Evolutionary conservation across 257 asterid genomes (phyloP).

Genomic region (Solanum chiquidenum): DNA sequence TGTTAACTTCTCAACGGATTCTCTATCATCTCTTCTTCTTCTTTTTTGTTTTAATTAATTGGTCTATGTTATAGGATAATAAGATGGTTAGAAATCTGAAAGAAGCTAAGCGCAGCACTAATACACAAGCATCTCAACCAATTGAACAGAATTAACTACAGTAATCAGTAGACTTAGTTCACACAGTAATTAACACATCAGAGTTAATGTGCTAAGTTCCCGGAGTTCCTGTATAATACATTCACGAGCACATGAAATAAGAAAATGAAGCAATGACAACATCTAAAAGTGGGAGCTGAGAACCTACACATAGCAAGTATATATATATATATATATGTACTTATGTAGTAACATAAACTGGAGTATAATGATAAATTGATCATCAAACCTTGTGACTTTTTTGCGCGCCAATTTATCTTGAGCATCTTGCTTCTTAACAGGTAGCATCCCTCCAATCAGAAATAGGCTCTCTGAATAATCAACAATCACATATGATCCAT

Average conservation of each 20-base stretch:
- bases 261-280: neutral
- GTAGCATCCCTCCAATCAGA: neutral
- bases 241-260: neutral
- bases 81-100: neutral
- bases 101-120: neutral
- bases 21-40: neutral
- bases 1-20: neutral
- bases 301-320: neutral
- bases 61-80: neutral
- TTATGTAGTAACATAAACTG: neutral
- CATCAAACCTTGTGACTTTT: neutral
- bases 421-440: neutral
- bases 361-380: neutral
- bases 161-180: neutral
- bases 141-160: neutral
- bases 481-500: neutral
- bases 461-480: neutral
- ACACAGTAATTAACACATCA: neutral
- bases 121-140: neutral
- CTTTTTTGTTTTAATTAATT: neutral
- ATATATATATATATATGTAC: neutral
- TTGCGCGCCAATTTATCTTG: neutral
- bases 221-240: neutral
- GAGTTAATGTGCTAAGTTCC: neutral
- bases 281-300: neutral